Evolutionary conservation across 805 yeast species (phyloP).

Genomic region (Candida mattraensis): DNA sequence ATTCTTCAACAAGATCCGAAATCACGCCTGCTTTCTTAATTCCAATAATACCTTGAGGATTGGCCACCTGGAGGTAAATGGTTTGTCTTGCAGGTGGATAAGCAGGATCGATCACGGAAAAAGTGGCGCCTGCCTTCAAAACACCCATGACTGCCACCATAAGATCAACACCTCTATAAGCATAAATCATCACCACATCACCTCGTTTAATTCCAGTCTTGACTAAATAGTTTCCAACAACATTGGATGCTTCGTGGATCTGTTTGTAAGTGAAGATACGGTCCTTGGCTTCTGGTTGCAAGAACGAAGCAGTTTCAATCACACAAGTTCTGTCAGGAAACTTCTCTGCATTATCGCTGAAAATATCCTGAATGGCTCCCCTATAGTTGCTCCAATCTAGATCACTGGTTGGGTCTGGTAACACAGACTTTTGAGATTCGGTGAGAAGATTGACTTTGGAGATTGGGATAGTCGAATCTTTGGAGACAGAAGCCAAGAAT

Average conservation of each 20-base stretch:
- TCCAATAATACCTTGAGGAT: slow-evolving; percentile 88
- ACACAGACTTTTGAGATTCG: slow-evolving; percentile 49
- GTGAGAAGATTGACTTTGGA: slow-evolving; percentile 72
- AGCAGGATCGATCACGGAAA: slow-evolving; percentile 98
- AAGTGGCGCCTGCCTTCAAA: slow-evolving; percentile 97
- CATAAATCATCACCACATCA: slow-evolving; percentile 96
- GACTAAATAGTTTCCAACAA: slow-evolving; percentile 86
- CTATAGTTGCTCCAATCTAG: slow-evolving; percentile 89
- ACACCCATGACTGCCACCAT: slow-evolving; percentile 98
- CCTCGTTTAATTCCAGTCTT: slow-evolving; percentile 82
- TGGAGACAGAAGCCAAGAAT: slow-evolving; percentile 42
- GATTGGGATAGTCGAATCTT: slow-evolving; percentile 42
- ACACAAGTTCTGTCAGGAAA: slow-evolving; percentile 90
- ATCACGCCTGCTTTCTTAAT: slow-evolving; percentile 86
- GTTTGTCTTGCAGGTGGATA: slow-evolving; percentile 98
- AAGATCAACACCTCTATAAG: slow-evolving; percentile 95
- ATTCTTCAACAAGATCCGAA: slow-evolving; percentile 75
- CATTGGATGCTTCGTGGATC: slow-evolving; percentile 88
- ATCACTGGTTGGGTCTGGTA: slow-evolving; percentile 87
- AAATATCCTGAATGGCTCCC: slow-evolving; percentile 97
- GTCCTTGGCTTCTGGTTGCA: slow-evolving; percentile 51
- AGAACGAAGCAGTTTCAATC: slow-evolving; percentile 80
- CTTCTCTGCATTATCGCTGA: slow-evolving; percentile 78
- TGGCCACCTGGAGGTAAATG: slow-evolving; percentile 87
- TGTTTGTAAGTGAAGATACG: slow-evolving; percentile 82